These are phyloP conservation scores for Scopulariopsis brevicaulis DNA, from an alignment of 2,329 filamentous ascomycete genomes.

Conservation along the genomic window DNA sequence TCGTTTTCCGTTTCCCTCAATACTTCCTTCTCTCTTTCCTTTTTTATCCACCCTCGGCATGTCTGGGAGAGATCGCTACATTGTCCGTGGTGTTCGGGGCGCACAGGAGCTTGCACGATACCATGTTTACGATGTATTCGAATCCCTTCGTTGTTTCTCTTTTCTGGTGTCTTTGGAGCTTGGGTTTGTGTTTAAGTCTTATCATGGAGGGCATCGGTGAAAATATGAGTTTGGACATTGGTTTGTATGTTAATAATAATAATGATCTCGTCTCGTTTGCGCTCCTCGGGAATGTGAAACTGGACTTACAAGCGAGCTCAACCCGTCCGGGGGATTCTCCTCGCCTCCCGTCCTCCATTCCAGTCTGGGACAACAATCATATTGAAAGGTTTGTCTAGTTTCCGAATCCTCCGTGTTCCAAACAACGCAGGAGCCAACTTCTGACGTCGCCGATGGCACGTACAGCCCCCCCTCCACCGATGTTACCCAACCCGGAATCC, in stretches of 20 bases:
- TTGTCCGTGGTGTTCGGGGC: background rate
- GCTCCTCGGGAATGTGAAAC: too few species aligned
- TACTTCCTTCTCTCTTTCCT: slow-evolving; percentile 1
- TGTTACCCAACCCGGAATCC: background rate
- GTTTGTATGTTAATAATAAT: background rate
- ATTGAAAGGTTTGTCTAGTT: background rate
- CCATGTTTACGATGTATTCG: background rate
- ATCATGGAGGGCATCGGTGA: background rate
- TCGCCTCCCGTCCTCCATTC: too few species aligned
- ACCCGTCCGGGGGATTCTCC: too few species aligned
- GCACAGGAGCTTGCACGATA: background rate
- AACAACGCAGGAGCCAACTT: background rate
- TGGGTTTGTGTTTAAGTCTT: background rate
- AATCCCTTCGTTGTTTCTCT: background rate
- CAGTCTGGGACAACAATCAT: background rate
- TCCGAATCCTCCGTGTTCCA: background rate
- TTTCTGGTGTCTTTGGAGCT: background rate
- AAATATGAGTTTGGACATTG: background rate
- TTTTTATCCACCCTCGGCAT: background rate
- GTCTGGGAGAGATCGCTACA: background rate
- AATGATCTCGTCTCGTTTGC: too few species aligned
- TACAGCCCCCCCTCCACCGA: background rate
- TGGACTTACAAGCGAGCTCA: too few species aligned
- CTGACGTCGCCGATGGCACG: background rate
- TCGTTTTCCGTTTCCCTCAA: background rate